Evolutionary conservation across 192 early-diverging fungal species (phyloP).

Genomic region (Mortierella claussenii): DNA sequence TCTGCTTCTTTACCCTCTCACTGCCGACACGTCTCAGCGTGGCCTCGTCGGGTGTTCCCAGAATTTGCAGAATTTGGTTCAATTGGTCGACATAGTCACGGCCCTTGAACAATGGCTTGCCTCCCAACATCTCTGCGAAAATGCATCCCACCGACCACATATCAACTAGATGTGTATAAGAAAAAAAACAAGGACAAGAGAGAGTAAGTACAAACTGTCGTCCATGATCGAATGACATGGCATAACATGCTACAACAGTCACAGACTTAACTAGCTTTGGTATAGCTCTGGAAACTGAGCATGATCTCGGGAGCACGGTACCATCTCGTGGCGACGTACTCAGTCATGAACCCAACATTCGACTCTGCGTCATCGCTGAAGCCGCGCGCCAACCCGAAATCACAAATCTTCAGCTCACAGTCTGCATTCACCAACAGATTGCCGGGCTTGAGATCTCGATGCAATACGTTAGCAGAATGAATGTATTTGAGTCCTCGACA

Average conservation of each 20-base stretch:
- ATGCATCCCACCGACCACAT: slow-evolving; percentile 99
- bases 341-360: slow-evolving; percentile 97
- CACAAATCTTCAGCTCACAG: slow-evolving; percentile 99
- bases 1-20: slow-evolving; percentile 70
- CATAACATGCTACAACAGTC: too few species aligned
- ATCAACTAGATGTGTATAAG: slow-evolving; percentile 66
- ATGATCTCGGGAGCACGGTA: slow-evolving; percentile 99
- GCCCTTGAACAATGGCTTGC: slow-evolving; percentile 97
- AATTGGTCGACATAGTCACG: slow-evolving; percentile 98
- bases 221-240: too few species aligned
- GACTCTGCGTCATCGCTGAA: slow-evolving; percentile 82
- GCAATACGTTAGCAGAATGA: slow-evolving; percentile 96
- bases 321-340: slow-evolving; percentile 99
- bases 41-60: slow-evolving; percentile 94
- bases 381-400: slow-evolving; percentile 98
- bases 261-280: slow-evolving; percentile 99
- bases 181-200: too few species aligned
- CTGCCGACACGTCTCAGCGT: slow-evolving; percentile 90
- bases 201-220: too few species aligned
- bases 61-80: slow-evolving; percentile 94
- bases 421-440: slow-evolving; percentile 97
- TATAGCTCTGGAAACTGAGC: slow-evolving; percentile 96
- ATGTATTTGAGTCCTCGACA: slow-evolving; percentile 98
- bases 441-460: slow-evolving; percentile 97
- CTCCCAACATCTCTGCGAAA: slow-evolving; percentile 95